These are phyloP conservation scores for Monilinia polystroma DNA, from an alignment of 2,329 filamentous ascomycete species.

Conservation along the genomic window DNA sequence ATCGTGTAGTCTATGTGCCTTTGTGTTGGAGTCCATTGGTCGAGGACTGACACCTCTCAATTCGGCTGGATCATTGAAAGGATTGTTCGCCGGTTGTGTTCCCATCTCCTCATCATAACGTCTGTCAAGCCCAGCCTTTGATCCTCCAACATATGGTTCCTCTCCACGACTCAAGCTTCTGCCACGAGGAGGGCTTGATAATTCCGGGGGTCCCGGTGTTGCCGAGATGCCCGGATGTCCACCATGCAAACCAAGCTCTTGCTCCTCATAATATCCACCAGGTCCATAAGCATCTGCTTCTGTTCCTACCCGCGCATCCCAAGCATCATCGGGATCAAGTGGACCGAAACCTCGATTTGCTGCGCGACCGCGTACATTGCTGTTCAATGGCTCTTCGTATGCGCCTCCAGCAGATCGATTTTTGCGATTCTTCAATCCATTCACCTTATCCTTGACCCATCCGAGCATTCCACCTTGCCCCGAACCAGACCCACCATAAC, in stretches of 20 bases:
- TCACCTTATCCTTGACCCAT: slow-evolving; percentile 69
- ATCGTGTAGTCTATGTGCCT: slow-evolving; percentile 37
- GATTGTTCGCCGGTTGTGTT: slow-evolving; percentile 50
- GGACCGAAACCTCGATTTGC: slow-evolving; percentile 61
- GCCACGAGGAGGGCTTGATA: slow-evolving; percentile 45
- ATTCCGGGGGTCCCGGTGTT: slow-evolving; percentile 45
- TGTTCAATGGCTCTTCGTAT: slow-evolving; percentile 60
- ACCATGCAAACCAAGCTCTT: slow-evolving; percentile 61
- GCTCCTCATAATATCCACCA: slow-evolving; percentile 71
- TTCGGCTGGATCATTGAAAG: slow-evolving; percentile 68
- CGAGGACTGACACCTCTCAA: slow-evolving; percentile 73
- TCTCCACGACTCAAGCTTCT: slow-evolving; percentile 49
- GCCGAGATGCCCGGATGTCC: slow-evolving; percentile 49
- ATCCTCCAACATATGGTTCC: slow-evolving; percentile 41
- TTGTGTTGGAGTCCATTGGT: slow-evolving; percentile 56
- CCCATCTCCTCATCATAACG: slow-evolving; percentile 50
- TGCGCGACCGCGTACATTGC: slow-evolving; percentile 42
- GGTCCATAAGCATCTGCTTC: slow-evolving; percentile 65
- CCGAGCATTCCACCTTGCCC: slow-evolving; percentile 63
- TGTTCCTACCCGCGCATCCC: slow-evolving; percentile 76
- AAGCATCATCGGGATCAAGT: slow-evolving; percentile 80
- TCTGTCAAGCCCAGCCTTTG: slow-evolving; percentile 46
- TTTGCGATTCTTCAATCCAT: slow-evolving; percentile 63
- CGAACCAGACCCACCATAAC: slow-evolving; percentile 47
- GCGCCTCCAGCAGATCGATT: slow-evolving; percentile 66